Percentiles rank a stretch among this genome's conserved stretches.
Conservation (phyloP, 306 rosid genomes). For the Canavalia ensiformis region DNA sequence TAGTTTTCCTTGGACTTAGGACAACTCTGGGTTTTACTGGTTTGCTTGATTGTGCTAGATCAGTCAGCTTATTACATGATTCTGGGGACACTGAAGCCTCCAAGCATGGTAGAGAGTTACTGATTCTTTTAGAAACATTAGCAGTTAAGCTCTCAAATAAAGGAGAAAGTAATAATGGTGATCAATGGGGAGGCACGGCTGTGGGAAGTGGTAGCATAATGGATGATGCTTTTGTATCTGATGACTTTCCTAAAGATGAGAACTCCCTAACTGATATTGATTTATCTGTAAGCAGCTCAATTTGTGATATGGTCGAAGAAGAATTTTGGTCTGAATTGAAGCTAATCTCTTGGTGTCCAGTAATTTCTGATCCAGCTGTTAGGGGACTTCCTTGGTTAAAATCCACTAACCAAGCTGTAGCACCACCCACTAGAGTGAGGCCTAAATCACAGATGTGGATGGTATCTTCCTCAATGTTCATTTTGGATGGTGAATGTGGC, state of each 20-base stretch:
- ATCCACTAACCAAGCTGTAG: conserved; percentile 66
- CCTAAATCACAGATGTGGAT: conserved; percentile 92
- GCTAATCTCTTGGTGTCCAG: conserved; percentile 89
- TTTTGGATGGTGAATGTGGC: conserved; percentile 77
- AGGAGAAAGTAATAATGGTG: conserved; percentile 56
- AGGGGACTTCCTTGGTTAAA: conserved; percentile 91
- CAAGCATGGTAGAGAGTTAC: conserved; percentile 67
- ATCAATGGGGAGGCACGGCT: conserved; percentile 51
- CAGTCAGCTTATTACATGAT: conserved; percentile 77
- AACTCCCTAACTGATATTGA: conserved; percentile 49
- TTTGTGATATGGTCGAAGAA: conserved; percentile 75
- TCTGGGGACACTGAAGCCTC: conserved; percentile 63
- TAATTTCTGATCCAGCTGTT: conserved; percentile 75
- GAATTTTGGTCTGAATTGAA: conserved; percentile 93
- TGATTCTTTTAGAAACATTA: conserved; percentile 70
- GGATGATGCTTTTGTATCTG: conserved; percentile 50
- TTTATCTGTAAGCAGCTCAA: conserved; percentile 56
- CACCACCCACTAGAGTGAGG: conserved; percentile 75
- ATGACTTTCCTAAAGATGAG: conserved; percentile 51
- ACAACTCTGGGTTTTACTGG: conserved; percentile 87
- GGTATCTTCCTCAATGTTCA: conserved; percentile 88
- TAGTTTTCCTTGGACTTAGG: conserved; percentile 85
- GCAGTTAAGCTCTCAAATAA: conserved; percentile 65
- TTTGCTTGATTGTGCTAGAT: conserved; percentile 91
- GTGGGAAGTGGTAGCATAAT: conserved; percentile 36